Evolutionary conservation across 129 eudicot genomes (phyloP).

Genomic region (Heracleum sosnowskyi): DNA sequence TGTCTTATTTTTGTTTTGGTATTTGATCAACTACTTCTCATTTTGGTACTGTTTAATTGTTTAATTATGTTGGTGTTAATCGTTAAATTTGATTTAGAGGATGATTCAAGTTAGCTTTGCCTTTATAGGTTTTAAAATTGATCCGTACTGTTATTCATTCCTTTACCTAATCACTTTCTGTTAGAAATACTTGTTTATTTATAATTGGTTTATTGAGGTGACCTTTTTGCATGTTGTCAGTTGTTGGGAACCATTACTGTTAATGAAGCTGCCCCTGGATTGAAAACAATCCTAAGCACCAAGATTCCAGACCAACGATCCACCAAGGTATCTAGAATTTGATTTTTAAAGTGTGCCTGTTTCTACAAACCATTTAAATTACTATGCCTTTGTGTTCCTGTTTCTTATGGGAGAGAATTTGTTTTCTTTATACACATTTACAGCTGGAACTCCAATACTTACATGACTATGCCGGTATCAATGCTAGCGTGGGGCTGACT

Average conservation of each 20-base stretch:
- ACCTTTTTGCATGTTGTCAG: not conserved
- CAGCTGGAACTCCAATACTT: slow-evolving; percentile 90
- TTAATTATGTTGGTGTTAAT: not conserved
- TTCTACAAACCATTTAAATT: not conserved
- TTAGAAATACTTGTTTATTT: not conserved
- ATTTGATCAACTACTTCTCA: not conserved
- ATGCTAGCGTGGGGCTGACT: slow-evolving; percentile 80
- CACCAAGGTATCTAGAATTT: slow-evolving; percentile 56
- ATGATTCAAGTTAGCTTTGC: not conserved
- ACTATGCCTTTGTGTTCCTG: not conserved
- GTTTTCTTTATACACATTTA: not conserved
- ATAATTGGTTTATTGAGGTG: not conserved
- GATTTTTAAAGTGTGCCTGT: not conserved
- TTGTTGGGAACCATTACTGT: slow-evolving; percentile 52
- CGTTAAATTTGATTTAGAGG: not conserved
- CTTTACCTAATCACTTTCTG: not conserved
- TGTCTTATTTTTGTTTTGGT: not conserved
- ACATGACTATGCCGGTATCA: slow-evolving; percentile 84
- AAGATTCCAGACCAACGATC: slow-evolving; percentile 82
- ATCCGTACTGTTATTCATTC: not conserved
- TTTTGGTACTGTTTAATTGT: not conserved
- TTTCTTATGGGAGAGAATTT: not conserved
- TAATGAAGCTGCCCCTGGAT: slow-evolving; percentile 78
- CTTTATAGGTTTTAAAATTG: not conserved
- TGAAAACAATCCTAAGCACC: slow-evolving; percentile 73